Conservation (phyloP, 2,329 filamentous ascomycete species). For the Bipolaris gigantea region DNA sequence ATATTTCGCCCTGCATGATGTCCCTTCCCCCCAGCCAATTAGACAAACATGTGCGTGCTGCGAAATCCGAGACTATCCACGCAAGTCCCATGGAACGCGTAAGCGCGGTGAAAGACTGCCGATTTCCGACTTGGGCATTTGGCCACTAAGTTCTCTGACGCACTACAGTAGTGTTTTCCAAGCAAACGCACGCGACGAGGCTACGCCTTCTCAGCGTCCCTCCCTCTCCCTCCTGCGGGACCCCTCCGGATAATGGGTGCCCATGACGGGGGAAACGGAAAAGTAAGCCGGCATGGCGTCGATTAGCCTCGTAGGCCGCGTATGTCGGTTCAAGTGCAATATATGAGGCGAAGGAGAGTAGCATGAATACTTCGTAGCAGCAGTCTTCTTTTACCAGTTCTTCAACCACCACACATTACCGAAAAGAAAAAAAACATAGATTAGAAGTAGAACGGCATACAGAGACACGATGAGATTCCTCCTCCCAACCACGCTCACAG, state of each 20-base stretch:
- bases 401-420: background rate
- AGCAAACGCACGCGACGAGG: too few species aligned
- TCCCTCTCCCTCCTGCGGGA: slow-evolving; percentile 6
- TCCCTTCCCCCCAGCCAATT: background rate
- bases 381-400: background rate
- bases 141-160: too few species aligned
- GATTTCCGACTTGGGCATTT: too few species aligned
- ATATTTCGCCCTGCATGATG: slow-evolving; percentile 14
- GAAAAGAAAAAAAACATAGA: background rate
- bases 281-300: slow-evolving; percentile 2
- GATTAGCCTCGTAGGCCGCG: slow-evolving; percentile 13
- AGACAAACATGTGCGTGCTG: too few species aligned
- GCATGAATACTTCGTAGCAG: background rate
- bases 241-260: slow-evolving; percentile 16
- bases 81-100: slow-evolving; percentile 14
- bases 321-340: slow-evolving; percentile 4
- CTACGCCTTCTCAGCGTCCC: background rate
- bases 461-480: slow-evolving; percentile 2
- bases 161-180: too few species aligned
- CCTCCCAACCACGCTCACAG: background rate
- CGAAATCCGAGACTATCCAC: slow-evolving; percentile 5
- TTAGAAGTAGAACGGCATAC: background rate
- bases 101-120: slow-evolving; percentile 2
- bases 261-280: background rate
- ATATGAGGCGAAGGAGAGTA: slow-evolving; percentile 7